Conservation (phyloP, 768 basidiomycete species). For the Calocybe gangraenosa region DNA sequence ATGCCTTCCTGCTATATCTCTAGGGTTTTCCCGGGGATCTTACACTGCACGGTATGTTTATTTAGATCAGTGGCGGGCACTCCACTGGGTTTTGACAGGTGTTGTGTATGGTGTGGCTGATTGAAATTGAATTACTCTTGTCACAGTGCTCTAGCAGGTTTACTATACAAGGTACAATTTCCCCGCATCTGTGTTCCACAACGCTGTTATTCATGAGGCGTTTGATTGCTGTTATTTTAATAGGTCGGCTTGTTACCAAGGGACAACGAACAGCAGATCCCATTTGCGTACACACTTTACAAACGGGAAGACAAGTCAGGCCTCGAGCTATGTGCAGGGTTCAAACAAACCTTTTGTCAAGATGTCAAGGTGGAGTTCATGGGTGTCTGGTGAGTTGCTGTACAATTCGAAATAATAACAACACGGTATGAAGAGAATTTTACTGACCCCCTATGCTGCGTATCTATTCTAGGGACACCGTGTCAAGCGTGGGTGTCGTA, state of each 20-base stretch:
- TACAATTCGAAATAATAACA: too few relatives aligned
- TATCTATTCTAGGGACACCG: constrained; percentile 59
- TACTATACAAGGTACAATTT: constrained; percentile 57
- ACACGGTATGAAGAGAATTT: not conserved
- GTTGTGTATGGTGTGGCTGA: too few relatives aligned
- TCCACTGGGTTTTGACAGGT: too few relatives aligned
- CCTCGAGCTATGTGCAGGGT: constrained; percentile 50
- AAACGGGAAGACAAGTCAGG: constrained; percentile 44
- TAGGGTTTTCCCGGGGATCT: constrained; percentile 70
- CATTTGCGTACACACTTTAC: constrained; percentile 75
- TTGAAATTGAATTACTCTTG: too few relatives aligned
- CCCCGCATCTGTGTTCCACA: not conserved
- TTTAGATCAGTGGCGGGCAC: not conserved
- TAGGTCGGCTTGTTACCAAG: constrained; percentile 69
- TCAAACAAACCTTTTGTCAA: constrained; percentile 69
- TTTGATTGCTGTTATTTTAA: constrained; percentile 1
- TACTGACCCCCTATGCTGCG: not conserved
- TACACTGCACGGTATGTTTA: constrained; percentile 35
- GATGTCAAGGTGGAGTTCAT: constrained; percentile 73
- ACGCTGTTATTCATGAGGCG: too few relatives aligned
- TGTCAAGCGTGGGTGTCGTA: constrained; percentile 71
- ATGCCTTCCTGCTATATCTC: too few relatives aligned
- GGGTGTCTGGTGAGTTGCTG: constrained; percentile 61
- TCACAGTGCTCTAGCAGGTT: constrained; percentile 67
- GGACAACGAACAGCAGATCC: constrained; percentile 65